Base-by-base conservation (phyloP, 2,329 filamentous ascomycete genomes). In the Talaromyces sp. region DNA sequence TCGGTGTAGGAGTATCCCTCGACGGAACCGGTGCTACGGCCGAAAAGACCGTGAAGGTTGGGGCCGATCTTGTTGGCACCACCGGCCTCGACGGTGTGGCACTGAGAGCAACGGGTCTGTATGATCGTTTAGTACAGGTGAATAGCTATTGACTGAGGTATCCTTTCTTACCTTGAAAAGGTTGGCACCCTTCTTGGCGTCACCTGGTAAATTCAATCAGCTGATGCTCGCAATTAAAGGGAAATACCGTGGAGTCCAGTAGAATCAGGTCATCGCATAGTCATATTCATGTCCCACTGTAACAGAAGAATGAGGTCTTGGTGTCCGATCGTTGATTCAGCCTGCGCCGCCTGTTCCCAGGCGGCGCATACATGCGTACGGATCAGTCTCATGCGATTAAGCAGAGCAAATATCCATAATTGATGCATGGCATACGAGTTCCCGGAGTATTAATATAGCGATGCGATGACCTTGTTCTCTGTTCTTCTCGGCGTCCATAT, bases 21-120 rank as follows among this genome's bases (percentile, higher is more conserved):
- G 72, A 96, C 91, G 78, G 88, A 86, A 74, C 95, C 95, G 68
- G 91, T 91, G 85, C 96, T 90, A 80, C 95, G 93, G 80, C 95
- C 95, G 80, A 96, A 99, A 71, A 99, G 91, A 78, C 95, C 95
- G 88, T 96, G 88, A 73, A 99, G 88, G 79, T 92, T 92, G 75
- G 95, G 95, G 78, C 95, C 95, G 81, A 96, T 91, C 89, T 98
- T 98, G 92, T 97, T 96, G 82, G 87, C 87, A 82, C 93, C 95
- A 74, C 85, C 89, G 68, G 84, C 85, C 82, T 96, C 92, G 79
- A 96, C 84, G 81, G 91, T 98, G 86, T 99, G 95, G 90, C 95
- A 99, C 84, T 97, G 92, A 71, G 91, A 90, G 85, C 95, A 99
- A 80, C 95, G 89, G 71, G 93, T 98, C 86, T 85, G 65, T 33